These are phyloP conservation scores for Fusarium sp. DNA, from an alignment of 2,329 filamentous ascomycete species.

Conservation along the genomic window DNA sequence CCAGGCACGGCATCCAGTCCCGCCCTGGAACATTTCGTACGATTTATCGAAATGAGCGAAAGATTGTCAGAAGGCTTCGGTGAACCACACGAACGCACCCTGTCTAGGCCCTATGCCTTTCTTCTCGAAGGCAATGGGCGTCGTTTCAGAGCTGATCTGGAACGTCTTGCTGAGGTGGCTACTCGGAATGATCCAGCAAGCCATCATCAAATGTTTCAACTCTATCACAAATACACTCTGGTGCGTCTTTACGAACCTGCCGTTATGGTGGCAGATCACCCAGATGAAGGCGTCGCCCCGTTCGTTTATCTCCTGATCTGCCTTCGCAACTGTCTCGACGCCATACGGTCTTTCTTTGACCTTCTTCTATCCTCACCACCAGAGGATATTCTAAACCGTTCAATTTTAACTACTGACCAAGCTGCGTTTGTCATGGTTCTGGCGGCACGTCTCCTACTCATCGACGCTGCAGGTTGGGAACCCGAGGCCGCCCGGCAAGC, in stretches of 20 bases:
- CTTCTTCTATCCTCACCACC: slow-evolving; percentile 44
- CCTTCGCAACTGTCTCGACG: slow-evolving; percentile 49
- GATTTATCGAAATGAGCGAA: slow-evolving; percentile 49
- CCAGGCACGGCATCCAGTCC: slow-evolving; percentile 45
- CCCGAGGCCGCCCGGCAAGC: slow-evolving; percentile 27
- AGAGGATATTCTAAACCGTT: slow-evolving; percentile 30
- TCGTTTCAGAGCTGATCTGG: slow-evolving; percentile 46
- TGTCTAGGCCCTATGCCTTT: slow-evolving; percentile 44
- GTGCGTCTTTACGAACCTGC: slow-evolving; percentile 53
- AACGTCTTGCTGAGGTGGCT: slow-evolving; percentile 46
- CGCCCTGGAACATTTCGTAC: slow-evolving; percentile 47
- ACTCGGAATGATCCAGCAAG: slow-evolving; percentile 15
- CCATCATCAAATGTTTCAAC: slow-evolving; percentile 35
- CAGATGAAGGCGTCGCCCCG: slow-evolving; percentile 40
- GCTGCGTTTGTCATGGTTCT: slow-evolving; percentile 37
- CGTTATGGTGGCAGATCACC: slow-evolving; percentile 43
- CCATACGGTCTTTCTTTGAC: slow-evolving; percentile 47
- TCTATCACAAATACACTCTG: slow-evolving; percentile 49
- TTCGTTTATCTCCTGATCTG: slow-evolving; percentile 46
- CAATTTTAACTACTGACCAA: slow-evolving; percentile 38
- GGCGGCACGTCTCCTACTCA: slow-evolving; percentile 35
- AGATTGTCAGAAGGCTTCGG: slow-evolving; percentile 48
- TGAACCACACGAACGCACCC: slow-evolving; percentile 42
- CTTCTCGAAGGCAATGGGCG: slow-evolving; percentile 48
- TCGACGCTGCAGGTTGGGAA: slow-evolving; percentile 41